A percentile compares a stretch with the other conserved stretches of the same genome.
Evolutionary conservation across 2,329 filamentous ascomycete genomes (phyloP).

Genomic region (Calonectria henricotiae): DNA sequence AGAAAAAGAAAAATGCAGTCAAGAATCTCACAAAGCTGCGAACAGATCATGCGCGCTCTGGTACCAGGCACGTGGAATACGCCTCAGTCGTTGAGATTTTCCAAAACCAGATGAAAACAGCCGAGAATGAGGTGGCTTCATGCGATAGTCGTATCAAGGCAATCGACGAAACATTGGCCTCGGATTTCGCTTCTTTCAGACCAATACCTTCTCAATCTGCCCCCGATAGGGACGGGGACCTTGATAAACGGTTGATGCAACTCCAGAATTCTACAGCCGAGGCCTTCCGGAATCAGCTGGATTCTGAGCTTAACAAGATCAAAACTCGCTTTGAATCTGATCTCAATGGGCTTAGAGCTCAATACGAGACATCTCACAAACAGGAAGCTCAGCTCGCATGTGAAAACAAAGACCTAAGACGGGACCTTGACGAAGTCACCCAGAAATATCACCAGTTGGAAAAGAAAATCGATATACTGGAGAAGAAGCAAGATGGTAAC

Average conservation of each 20-base stretch:
- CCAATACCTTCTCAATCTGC: slow-evolving; percentile 25
- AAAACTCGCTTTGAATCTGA: slow-evolving; percentile 27
- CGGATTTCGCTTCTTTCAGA: slow-evolving; percentile 21
- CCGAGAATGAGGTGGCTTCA: slow-evolving; percentile 32
- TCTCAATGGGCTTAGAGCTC: slow-evolving; percentile 15
- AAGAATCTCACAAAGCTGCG: slow-evolving; percentile 41
- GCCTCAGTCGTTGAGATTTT: slow-evolving; percentile 44
- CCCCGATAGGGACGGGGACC: slow-evolving; percentile 7
- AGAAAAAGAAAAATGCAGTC: slow-evolving; percentile 41
- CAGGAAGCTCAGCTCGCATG: slow-evolving; percentile 13
- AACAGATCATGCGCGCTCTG: slow-evolving; percentile 40
- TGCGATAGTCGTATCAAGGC: slow-evolving; percentile 31
- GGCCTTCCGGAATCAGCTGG: slow-evolving; percentile 33
- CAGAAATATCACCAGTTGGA: slow-evolving; percentile 40
- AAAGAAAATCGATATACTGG: slow-evolving; percentile 46
- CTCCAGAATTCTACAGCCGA: slow-evolving; percentile 28
- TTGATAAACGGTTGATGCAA: slow-evolving; percentile 28
- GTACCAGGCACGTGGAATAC: slow-evolving; percentile 46
- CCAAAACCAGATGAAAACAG: slow-evolving; percentile 38
- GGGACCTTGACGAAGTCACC: slow-evolving; percentile 39
- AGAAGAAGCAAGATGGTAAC: slow-evolving; percentile 48
- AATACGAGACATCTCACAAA: slow-evolving; percentile 21
- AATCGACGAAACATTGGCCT: slow-evolving; percentile 34
- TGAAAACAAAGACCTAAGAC: slow-evolving; percentile 38
- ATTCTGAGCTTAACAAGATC: slow-evolving; percentile 41